Conservation (phyloP, 805 yeast genomes). For the Yarrowia alimentaria region DNA sequence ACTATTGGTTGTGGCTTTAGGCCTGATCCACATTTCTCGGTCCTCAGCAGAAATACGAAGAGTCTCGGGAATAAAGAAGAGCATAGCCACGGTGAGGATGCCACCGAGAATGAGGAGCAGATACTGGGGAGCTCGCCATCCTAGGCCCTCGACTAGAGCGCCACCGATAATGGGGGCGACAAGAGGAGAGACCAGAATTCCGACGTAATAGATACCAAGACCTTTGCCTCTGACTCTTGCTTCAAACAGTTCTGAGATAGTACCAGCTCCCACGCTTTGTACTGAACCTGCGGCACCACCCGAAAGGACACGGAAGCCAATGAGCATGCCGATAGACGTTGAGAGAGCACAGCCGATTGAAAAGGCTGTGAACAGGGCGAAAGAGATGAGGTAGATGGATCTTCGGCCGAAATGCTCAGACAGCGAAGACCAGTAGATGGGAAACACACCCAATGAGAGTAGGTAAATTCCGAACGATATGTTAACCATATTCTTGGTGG, state of each 20-base stretch:
- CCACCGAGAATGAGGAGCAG: slow-evolving; percentile 69
- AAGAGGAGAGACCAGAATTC: slow-evolving; percentile 78
- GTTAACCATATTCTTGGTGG: slow-evolving; percentile 62
- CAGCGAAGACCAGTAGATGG: slow-evolving; percentile 85
- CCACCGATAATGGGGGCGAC: slow-evolving; percentile 81
- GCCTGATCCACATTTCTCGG: slow-evolving; percentile 18
- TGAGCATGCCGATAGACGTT: slow-evolving; percentile 58
- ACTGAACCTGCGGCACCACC: slow-evolving; percentile 86
- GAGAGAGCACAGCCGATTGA: slow-evolving; percentile 70
- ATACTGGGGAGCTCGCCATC: slow-evolving; percentile 92
- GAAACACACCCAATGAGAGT: slow-evolving; percentile 71
- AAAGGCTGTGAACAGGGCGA: slow-evolving; percentile 60
- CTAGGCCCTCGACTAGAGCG: slow-evolving; percentile 64
- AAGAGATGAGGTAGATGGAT: slow-evolving; percentile 67
- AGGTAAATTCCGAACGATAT: slow-evolving; percentile 78
- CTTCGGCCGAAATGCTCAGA: slow-evolving; percentile 76
- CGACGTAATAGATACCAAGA: slow-evolving; percentile 76
- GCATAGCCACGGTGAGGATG: slow-evolving; percentile 47
- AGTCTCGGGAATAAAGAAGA: slow-evolving; percentile 75
- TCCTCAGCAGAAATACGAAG: slow-evolving; percentile 43
- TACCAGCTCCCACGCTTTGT: slow-evolving; percentile 88
- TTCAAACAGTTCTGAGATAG: slow-evolving; percentile 69
- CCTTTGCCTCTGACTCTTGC: slow-evolving; percentile 72
- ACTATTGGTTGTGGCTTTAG: background rate
- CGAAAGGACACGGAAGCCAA: slow-evolving; percentile 64